Conservation (phyloP, 208 protist species). For the Tritrichomonas foetus region DNA sequence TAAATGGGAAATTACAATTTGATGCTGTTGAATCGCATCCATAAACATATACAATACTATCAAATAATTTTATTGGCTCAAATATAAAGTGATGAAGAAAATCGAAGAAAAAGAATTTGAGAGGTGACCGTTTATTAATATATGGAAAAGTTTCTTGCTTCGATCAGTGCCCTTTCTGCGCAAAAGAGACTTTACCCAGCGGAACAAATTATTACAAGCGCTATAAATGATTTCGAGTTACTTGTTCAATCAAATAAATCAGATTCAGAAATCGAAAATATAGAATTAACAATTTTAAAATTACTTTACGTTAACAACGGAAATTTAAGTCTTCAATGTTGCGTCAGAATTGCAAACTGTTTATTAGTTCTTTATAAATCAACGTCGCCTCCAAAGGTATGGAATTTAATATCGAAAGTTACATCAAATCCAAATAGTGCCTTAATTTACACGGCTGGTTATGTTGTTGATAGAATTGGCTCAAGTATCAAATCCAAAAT, state of each 20-base stretch:
- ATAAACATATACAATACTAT: too few relatives aligned
- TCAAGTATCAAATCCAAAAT: not conserved
- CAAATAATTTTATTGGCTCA: too few relatives aligned
- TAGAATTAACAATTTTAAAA: not conserved
- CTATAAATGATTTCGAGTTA: not conserved
- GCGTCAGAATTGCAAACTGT: not conserved
- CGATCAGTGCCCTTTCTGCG: too few relatives aligned
- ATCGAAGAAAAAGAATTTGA: too few relatives aligned
- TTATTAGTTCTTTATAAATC: not conserved
- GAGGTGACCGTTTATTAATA: too few relatives aligned
- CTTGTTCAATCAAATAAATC: not conserved
- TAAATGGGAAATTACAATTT: too few relatives aligned
- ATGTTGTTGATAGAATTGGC: not conserved
- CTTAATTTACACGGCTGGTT: not conserved
- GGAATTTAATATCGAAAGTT: not conserved
- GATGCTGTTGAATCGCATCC: too few relatives aligned
- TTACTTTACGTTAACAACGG: not conserved
- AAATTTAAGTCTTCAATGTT: not conserved
- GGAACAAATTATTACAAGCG: not conserved
- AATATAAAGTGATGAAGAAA: too few relatives aligned
- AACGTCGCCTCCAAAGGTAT: not conserved
- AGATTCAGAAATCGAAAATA: not conserved
- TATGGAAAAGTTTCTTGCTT: too few relatives aligned
- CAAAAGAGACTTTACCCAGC: not conserved
- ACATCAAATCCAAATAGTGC: not conserved